These are phyloP conservation scores for Adansonia rubrostipa DNA, from an alignment of 441 rosid species.

Conservation along the genomic window DNA sequence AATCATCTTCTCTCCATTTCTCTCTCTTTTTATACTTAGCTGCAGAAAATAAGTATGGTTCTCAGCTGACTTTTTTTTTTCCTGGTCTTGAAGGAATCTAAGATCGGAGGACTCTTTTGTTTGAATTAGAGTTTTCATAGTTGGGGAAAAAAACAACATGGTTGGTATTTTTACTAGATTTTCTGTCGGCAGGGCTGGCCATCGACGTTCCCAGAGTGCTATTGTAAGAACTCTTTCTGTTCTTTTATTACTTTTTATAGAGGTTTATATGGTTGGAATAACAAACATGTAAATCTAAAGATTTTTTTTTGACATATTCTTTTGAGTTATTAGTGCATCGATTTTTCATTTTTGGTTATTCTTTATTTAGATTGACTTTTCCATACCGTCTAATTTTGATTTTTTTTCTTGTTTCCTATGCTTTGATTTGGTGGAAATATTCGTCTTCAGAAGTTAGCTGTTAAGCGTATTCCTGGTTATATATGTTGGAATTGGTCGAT, in stretches of 20 bases:
- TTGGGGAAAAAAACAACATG: conserved; percentile 33
- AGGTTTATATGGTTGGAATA: not conserved
- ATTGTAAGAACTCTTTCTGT: conserved; percentile 50
- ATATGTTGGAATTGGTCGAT: conserved; percentile 4
- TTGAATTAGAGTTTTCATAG: not conserved
- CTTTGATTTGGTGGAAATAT: not conserved
- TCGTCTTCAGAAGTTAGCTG: not conserved
- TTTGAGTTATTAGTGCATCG: not conserved
- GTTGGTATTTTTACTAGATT: conserved; percentile 92
- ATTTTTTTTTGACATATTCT: conserved; percentile 16
- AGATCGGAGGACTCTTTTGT: not conserved
- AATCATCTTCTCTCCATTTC: conserved; percentile 19
- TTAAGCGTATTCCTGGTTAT: conserved; percentile 8
- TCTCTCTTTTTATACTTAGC: not conserved
- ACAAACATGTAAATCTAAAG: not conserved
- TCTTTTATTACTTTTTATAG: not conserved
- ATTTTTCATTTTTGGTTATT: conserved; percentile 21
- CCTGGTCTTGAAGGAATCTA: not conserved
- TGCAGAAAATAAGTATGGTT: conserved; percentile 13
- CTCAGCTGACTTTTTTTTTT: conserved; percentile 2
- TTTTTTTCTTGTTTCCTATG: not conserved
- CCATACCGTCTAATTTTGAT: not conserved
- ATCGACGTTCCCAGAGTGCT: conserved; percentile 83
- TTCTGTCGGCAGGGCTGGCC: conserved; percentile 66
- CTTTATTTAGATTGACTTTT: conserved; percentile 10